A percentile compares a stretch with the other conserved stretches of the same genome.
Evolutionary conservation across 495 filamentous ascomycete genomes (phyloP).

Genomic region (Amphirosellinia nigrospora): DNA sequence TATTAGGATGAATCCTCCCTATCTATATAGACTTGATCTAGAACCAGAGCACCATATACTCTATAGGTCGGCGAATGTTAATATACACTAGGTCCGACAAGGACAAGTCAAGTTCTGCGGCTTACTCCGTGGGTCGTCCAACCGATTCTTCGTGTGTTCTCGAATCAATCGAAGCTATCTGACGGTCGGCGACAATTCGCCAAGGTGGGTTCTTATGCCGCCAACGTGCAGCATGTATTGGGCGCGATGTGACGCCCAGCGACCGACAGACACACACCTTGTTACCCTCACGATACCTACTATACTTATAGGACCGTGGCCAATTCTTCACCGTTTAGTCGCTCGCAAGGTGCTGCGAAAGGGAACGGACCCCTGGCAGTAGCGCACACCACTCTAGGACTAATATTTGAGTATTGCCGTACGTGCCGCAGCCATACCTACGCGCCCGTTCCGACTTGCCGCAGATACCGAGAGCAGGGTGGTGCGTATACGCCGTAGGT

Average conservation of each 20-base stretch:
- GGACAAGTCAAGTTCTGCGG: neutral
- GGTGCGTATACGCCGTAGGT: neutral
- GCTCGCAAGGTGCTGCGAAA: neutral
- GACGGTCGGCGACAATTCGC: neutral
- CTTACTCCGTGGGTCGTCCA: conserved; percentile 6
- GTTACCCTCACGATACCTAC: neutral
- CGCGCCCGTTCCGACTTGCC: neutral
- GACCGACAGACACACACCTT: neutral
- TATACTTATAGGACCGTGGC: neutral
- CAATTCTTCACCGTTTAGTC: neutral
- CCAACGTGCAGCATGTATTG: conserved; percentile 15
- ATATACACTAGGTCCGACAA: neutral
- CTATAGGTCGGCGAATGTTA: neutral
- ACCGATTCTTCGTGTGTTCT: neutral
- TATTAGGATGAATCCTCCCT: neutral
- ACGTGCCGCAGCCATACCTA: conserved; percentile 15
- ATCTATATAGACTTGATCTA: neutral
- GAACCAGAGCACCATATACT: conserved; percentile 5
- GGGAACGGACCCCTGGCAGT: conserved; percentile 3
- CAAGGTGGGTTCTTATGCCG: neutral
- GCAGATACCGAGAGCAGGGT: neutral
- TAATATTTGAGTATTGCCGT: conserved; percentile 6
- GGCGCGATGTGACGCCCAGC: neutral
- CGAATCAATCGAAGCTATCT: conserved; percentile 14
- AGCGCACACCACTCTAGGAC: neutral